Conservation (phyloP, 1,139 yeast genomes). For the Blastobotrys proliferans region DNA sequence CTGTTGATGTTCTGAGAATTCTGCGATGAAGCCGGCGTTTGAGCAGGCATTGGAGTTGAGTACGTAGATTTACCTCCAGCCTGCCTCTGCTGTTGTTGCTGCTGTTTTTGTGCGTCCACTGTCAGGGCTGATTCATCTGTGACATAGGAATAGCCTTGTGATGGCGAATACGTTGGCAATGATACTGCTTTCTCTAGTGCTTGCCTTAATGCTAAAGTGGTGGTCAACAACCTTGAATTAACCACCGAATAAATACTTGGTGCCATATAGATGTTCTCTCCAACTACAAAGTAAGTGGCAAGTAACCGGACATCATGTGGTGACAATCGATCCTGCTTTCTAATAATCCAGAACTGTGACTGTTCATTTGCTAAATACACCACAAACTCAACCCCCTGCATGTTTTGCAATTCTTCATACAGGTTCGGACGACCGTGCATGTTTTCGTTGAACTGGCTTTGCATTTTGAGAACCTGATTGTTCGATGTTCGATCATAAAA, state of each 20-base stretch:
- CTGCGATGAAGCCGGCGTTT: conserved; percentile 13
- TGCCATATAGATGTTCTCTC: conserved; percentile 90
- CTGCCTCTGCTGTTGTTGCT: conserved; percentile 2
- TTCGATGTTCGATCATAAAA: conserved; percentile 92
- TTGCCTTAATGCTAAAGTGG: conserved; percentile 29
- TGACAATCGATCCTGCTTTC: conserved; percentile 67
- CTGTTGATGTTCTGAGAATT: conserved; percentile 7
- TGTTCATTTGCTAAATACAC: conserved; percentile 77
- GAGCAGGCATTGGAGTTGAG: conserved; percentile 19
- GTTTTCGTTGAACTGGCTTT: conserved; percentile 71
- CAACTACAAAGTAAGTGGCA: conserved; percentile 79
- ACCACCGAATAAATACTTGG: conserved; percentile 59
- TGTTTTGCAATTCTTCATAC: conserved; percentile 56
- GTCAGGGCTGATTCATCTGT: conserved; percentile 17
- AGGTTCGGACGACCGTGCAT: conserved; percentile 39
- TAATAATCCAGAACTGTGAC: conserved; percentile 75
- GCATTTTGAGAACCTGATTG: conserved; percentile 94
- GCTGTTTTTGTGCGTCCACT: background rate
- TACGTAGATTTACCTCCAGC: conserved; percentile 12
- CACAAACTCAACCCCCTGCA: conserved; percentile 84
- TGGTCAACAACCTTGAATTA: conserved; percentile 48
- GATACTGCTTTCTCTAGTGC: conserved; percentile 33
- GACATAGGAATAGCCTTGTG: conserved; percentile 36
- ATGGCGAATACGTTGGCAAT: conserved; percentile 34
- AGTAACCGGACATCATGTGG: conserved; percentile 51